These are phyloP conservation scores for Agaricus blazei DNA, from an alignment of 768 basidiomycete species.

Conservation along the genomic window DNA sequence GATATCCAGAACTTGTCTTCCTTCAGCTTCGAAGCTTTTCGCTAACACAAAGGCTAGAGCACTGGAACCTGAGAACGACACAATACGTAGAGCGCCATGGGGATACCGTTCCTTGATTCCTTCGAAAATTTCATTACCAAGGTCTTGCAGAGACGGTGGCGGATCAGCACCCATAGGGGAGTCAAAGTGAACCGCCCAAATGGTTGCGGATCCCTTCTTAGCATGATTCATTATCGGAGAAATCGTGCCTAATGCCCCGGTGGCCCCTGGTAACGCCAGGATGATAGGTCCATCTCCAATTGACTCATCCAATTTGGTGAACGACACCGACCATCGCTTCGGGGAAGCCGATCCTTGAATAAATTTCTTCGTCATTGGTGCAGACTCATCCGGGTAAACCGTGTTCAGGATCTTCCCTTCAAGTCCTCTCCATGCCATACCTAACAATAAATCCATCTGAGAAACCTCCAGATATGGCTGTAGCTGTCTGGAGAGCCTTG, in stretches of 20 bases:
- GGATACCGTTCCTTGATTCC: background rate
- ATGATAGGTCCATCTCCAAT: background rate
- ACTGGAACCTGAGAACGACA: conserved; percentile 1
- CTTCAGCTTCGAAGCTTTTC: background rate
- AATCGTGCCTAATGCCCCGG: background rate
- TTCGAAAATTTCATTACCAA: background rate
- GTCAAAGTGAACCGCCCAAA: conserved; percentile 1
- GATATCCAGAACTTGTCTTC: background rate
- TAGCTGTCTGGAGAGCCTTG: conserved; percentile 28
- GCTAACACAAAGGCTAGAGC: background rate
- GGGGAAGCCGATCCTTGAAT: no score
- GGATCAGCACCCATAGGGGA: background rate
- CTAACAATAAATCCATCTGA: conserved; percentile 29
- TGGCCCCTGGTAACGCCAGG: background rate
- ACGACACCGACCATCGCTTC: background rate
- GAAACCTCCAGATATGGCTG: conserved; percentile 22
- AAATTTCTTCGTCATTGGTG: background rate
- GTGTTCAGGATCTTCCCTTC: background rate
- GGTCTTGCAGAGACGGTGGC: background rate
- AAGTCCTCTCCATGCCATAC: background rate
- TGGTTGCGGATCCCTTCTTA: background rate
- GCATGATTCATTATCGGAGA: background rate
- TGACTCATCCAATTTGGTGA: background rate
- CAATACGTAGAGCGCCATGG: background rate
- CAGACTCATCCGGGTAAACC: background rate